A percentile compares a stretch with the other conserved stretches of the same genome.
Conservation (phyloP, 2,329 filamentous ascomycete genomes). For the Paecilomyces sp. region DNA sequence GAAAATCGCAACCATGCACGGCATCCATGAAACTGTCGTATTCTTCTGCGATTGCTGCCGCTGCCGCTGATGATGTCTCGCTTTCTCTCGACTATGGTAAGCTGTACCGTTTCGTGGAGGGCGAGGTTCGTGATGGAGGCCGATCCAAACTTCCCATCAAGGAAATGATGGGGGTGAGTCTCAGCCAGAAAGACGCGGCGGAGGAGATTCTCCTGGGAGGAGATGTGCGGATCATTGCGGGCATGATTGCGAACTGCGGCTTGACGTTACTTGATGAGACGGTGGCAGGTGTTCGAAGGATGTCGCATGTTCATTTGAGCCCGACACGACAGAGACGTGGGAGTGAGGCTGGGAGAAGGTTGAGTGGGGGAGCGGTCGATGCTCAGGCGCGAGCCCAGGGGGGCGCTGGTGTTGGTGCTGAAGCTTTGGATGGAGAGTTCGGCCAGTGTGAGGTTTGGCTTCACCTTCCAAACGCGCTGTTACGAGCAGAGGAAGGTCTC, state of each 20-base stretch:
- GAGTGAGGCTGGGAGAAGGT: constrained; percentile 6
- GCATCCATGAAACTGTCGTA: constrained; percentile 38
- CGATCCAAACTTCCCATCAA: constrained; percentile 13
- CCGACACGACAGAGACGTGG: constrained; percentile 9
- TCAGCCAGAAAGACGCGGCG: constrained; percentile 5
- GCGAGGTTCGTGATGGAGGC: constrained; percentile 23
- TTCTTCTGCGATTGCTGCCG: constrained; percentile 33
- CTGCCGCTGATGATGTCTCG: constrained; percentile 37
- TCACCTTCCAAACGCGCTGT: constrained; percentile 37
- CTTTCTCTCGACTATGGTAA: constrained; percentile 42
- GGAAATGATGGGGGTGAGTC: constrained; percentile 21
- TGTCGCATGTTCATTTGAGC: constrained; percentile 22
- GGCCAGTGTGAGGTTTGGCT: constrained; percentile 31
- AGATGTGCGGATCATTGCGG: constrained; percentile 28
- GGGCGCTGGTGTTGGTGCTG: constrained; percentile 5
- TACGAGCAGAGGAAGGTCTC: constrained; percentile 37
- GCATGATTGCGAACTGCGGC: constrained; percentile 26
- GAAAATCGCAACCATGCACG: constrained; percentile 39
- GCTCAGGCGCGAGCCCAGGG: constrained; percentile 5
- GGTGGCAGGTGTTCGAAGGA: constrained; percentile 25
- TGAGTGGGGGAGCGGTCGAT: constrained; percentile 16
- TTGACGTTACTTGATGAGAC: constrained; percentile 30
- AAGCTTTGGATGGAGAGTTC: constrained; percentile 20
- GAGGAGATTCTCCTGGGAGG: constrained; percentile 26
- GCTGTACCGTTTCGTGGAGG: constrained; percentile 35